These are phyloP conservation scores for Akanthomyces dipterigenus DNA, from an alignment of 2,329 filamentous ascomycete species.

Conservation along the genomic window DNA sequence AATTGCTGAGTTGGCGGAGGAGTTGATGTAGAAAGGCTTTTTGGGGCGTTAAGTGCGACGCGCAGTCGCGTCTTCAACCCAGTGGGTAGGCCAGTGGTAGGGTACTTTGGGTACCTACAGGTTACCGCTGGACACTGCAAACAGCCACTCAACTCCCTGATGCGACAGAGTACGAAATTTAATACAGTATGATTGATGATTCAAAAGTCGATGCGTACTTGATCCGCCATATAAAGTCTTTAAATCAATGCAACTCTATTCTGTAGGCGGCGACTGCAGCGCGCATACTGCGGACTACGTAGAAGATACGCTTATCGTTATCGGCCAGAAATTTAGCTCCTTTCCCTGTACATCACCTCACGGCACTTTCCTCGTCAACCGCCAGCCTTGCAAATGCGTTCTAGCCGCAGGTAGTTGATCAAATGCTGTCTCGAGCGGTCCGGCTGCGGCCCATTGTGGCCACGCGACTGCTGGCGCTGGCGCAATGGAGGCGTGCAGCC, in stretches of 20 bases:
- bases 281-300: neutral
- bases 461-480: neutral
- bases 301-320: constrained; percentile 7
- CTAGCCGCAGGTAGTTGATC: neutral
- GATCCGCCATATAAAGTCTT: neutral
- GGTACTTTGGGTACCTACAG: neutral
- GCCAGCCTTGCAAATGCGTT: neutral
- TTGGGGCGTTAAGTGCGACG: neutral
- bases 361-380: neutral
- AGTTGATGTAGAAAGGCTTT: neutral
- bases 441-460: neutral
- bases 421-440: constrained; percentile 8
- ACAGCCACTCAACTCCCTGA: neutral
- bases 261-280: neutral
- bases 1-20: too few relatives aligned
- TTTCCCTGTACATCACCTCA: neutral
- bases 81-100: neutral
- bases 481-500: neutral
- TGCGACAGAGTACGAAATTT: too few relatives aligned
- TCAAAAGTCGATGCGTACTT: neutral
- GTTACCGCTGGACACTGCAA: neutral
- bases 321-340: constrained; percentile 7
- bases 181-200: too few relatives aligned
- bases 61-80: neutral
- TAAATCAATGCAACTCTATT: neutral